Base-by-base conservation (phyloP, 495 filamentous ascomycete genomes). In the Aspergillus ostianus region DNA sequence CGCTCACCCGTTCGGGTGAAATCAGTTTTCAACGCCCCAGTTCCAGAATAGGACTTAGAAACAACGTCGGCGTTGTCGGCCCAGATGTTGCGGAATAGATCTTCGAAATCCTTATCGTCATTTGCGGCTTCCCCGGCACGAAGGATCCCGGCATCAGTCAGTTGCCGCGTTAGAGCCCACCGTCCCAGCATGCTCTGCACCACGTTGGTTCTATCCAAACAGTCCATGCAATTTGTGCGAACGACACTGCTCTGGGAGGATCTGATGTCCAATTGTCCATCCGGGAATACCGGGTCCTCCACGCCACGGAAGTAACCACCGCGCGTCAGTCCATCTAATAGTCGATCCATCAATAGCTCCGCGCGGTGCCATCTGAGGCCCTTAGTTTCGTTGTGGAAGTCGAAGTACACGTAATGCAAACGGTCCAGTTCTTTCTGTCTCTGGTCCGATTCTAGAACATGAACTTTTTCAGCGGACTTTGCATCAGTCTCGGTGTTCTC, bases 191-290 rank as follows among this genome's bases (percentile, higher is more conserved):
- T 94, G 67, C 89, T 94, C 71, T 98, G 94, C 2, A 98, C 90
- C 10, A 98, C 92, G 70, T 98, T 98, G 52, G 94, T 98, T 55
- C 94, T 91, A 73, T 98, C 94, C 12, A 98, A 82, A 65, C 95
- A 98, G 76, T 98, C 94, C 94, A 98, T 98, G 73, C 94, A 98
- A 68, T 98, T 98, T 20, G 94, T 97, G 47, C 94, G 86, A 23
- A 98, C 91, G 10, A 97, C 92, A 61, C 87, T 89, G 5, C 83
- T 88, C 77, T 98, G 94, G 51, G 79, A 79, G 51, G 84, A 87
- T 29, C 93, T 87, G 44, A 90, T 83, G 64, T 96, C 92, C 8
- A 96, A 73, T 41, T 85, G 84, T 18, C 88, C 87, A 57, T 84
- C 79, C 57, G 80, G 65, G 61, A 82, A 84, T 68, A 84, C 90